Conservation (phyloP, 768 basidiomycete species). For the Tulasnella sp. region DNA sequence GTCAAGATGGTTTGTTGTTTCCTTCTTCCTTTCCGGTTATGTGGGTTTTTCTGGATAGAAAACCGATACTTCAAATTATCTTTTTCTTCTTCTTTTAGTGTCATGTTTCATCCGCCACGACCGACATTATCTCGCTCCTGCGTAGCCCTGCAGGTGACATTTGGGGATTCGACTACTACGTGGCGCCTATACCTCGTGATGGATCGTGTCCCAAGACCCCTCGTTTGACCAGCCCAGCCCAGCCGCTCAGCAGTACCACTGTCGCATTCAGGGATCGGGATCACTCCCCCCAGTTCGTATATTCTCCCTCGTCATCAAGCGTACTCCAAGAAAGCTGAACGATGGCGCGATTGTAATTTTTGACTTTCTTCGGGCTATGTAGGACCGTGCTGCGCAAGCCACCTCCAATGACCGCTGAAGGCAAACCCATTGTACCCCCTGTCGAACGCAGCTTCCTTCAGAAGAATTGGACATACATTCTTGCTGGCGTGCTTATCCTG, state of each 20-base stretch:
- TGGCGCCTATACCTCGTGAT: constrained; percentile 54
- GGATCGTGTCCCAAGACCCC: constrained; percentile 44
- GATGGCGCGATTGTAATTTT: too few relatives aligned
- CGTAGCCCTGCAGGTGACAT: constrained; percentile 37
- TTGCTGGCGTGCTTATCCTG: constrained; percentile 44
- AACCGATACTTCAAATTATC: too few relatives aligned
- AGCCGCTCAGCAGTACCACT: constrained; percentile 10
- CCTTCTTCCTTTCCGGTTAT: too few relatives aligned
- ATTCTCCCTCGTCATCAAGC: neutral
- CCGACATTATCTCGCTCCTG: constrained; percentile 51
- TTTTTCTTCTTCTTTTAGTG: constrained; percentile 42
- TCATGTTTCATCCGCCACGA: constrained; percentile 42
- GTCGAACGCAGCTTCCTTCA: constrained; percentile 72
- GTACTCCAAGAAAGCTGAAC: too few relatives aligned
- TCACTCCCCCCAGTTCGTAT: neutral
- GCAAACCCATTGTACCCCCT: constrained; percentile 46
- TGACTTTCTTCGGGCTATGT: constrained; percentile 2
- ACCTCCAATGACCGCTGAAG: constrained; percentile 53
- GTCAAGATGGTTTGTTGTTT: constrained; percentile 46
- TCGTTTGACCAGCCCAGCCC: neutral
- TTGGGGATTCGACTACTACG: constrained; percentile 54
- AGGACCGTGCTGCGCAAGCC: constrained; percentile 62
- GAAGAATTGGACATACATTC: constrained; percentile 85
- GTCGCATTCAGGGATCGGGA: too few relatives aligned
- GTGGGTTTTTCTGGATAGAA: too few relatives aligned